Conservation (phyloP, 2,329 filamentous ascomycete genomes). For the Ceratocystis huliohia region DNA sequence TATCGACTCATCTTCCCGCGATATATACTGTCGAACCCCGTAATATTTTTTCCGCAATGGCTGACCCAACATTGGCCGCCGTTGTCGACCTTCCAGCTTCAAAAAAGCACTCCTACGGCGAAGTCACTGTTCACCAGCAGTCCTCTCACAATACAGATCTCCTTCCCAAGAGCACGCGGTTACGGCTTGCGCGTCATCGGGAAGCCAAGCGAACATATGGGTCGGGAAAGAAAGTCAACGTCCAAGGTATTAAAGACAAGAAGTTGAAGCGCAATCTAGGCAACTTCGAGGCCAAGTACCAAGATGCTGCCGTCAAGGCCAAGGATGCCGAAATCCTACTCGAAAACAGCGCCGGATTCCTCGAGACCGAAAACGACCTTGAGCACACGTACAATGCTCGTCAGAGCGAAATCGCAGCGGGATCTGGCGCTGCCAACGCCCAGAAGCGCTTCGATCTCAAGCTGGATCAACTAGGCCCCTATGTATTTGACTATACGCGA, state of each 20-base stretch:
- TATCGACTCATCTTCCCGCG: too few species aligned
- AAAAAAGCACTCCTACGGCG: constrained; percentile 16
- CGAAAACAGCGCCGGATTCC: constrained; percentile 72
- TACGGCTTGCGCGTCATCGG: constrained; percentile 40
- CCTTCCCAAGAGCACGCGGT: constrained; percentile 38
- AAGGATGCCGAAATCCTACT: constrained; percentile 93
- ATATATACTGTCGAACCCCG: too few species aligned
- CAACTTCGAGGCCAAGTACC: constrained; percentile 67
- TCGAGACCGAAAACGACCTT: constrained; percentile 77
- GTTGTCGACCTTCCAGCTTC: constrained; percentile 11
- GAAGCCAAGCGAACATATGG: constrained; percentile 69
- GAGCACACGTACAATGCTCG: constrained; percentile 87
- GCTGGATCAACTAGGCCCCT: constrained; percentile 71
- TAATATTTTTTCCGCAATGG: too few species aligned
- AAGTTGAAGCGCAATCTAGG: constrained; percentile 75
- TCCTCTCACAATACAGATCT: constrained; percentile 30
- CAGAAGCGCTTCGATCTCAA: constrained; percentile 89
- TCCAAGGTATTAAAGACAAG: constrained; percentile 69
- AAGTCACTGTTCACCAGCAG: neutral
- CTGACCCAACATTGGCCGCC: constrained; percentile 4
- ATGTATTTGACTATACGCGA: constrained; percentile 75
- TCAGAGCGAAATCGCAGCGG: constrained; percentile 68
- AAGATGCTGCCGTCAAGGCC: constrained; percentile 66
- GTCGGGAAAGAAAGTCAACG: constrained; percentile 61
- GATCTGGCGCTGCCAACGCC: constrained; percentile 68